phyloP scores from a whole-genome alignment of 2,329 filamentous ascomycete genomes.

The Talaromyces verruculosus region DNA sequence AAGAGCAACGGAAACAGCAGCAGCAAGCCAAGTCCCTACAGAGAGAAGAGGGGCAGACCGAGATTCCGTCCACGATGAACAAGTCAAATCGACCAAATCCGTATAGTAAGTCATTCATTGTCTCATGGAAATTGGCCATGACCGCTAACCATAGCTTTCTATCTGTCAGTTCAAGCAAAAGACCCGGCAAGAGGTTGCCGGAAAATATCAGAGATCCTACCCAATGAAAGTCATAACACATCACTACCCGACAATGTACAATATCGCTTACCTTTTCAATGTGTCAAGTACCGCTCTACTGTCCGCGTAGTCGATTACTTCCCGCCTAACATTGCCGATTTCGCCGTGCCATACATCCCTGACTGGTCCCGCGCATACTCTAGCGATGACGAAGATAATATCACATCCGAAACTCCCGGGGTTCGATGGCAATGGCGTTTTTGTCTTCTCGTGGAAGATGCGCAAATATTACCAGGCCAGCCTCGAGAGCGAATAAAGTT shows the following conservation, averaged over 20 bases:
- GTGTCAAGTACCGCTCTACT: slow-evolving; percentile 66
- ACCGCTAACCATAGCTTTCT: slow-evolving; percentile 18
- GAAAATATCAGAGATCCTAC: slow-evolving; percentile 51
- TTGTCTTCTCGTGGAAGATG: slow-evolving; percentile 73
- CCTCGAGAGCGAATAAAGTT: slow-evolving; percentile 61
- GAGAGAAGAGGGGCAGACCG: slow-evolving; percentile 34
- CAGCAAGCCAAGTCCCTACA: slow-evolving; percentile 30
- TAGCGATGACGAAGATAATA: slow-evolving; percentile 29
- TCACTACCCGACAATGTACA: slow-evolving; percentile 47
- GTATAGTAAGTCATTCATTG: slow-evolving; percentile 36
- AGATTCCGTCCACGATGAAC: slow-evolving; percentile 25
- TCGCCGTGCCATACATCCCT: slow-evolving; percentile 55
- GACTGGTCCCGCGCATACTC: slow-evolving; percentile 44
- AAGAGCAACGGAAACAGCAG: slow-evolving; percentile 32
- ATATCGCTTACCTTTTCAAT: slow-evolving; percentile 67
- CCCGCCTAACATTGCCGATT: slow-evolving; percentile 69
- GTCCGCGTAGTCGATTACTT: slow-evolving; percentile 82
- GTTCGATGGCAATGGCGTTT: slow-evolving; percentile 80
- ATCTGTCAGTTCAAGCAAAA: slow-evolving; percentile 47
- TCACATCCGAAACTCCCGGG: background rate
- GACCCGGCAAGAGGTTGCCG: slow-evolving; percentile 44
- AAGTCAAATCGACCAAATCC: slow-evolving; percentile 41
- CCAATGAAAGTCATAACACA: slow-evolving; percentile 48
- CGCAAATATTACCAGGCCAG: slow-evolving; percentile 40
- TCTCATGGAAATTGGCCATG: background rate